A percentile compares a stretch with the other conserved stretches of the same genome.
phyloP scores from a whole-genome alignment of 2,329 filamentous ascomycete genomes.

The Colletotrichum karsti region DNA sequence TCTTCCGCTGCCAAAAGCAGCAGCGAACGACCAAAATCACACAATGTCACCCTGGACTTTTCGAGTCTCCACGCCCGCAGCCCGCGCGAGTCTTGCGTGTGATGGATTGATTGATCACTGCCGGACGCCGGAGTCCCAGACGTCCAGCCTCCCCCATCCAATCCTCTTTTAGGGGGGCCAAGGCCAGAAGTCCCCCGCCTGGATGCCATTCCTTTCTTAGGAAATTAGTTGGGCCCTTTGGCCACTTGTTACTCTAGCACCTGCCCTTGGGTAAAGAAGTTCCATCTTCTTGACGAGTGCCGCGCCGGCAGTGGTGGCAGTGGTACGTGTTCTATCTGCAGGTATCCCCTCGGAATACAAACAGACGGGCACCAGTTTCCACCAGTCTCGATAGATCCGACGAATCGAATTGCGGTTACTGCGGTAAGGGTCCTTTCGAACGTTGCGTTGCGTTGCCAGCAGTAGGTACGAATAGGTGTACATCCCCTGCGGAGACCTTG shows the following conservation, averaged over 20 bases:
- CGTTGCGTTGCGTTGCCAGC: neutral
- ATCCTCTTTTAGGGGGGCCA: neutral
- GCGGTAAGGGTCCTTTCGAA: too few species aligned
- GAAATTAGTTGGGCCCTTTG: slow-evolving; percentile 1
- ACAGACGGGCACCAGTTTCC: neutral
- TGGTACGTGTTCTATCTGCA: slow-evolving; percentile 3
- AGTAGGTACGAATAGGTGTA: neutral
- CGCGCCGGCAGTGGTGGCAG: slow-evolving; percentile 7
- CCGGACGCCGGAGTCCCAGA: slow-evolving; percentile 1
- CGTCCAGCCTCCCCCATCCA: neutral
- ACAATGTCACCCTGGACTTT: neutral
- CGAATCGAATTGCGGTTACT: too few species aligned
- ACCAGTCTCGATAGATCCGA: neutral
- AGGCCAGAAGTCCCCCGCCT: neutral
- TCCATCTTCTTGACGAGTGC: neutral
- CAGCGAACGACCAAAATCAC: neutral
- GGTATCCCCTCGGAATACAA: neutral
- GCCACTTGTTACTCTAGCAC: neutral
- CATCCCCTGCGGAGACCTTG: neutral
- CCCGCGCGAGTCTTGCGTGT: neutral
- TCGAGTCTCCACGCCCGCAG: neutral
- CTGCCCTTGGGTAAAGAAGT: too few species aligned
- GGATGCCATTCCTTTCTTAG: neutral
- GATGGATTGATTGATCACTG: slow-evolving; percentile 17
- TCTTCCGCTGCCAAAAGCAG: neutral